These are phyloP conservation scores for Cornus kousa DNA, from an alignment of 148 eudicot species.

Conservation along the genomic window DNA sequence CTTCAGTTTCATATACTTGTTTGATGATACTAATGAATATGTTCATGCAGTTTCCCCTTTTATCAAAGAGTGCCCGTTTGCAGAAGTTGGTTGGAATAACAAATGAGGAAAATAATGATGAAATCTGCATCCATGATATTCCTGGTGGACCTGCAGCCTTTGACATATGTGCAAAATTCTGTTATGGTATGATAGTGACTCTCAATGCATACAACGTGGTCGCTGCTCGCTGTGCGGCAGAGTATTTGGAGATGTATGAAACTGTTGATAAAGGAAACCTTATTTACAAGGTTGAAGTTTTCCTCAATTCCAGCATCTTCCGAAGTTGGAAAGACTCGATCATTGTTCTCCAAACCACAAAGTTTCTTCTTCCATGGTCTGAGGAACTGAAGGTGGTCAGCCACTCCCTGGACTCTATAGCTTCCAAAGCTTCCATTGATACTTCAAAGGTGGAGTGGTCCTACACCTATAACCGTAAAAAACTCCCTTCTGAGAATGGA, in stretches of 20 bases:
- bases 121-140: slow-evolving; percentile 60
- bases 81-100: slow-evolving; percentile 66
- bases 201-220: slow-evolving; percentile 84
- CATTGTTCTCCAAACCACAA: slow-evolving; percentile 77
- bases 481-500: slow-evolving; percentile 65
- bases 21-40: not conserved
- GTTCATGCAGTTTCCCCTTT: slow-evolving; percentile 65
- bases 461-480: slow-evolving; percentile 74
- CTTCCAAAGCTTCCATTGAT: slow-evolving; percentile 72
- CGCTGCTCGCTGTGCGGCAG: slow-evolving; percentile 88
- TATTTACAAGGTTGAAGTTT: slow-evolving; percentile 78
- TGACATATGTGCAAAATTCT: slow-evolving; percentile 83
- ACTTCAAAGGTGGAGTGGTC: slow-evolving; percentile 91
- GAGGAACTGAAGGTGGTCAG: slow-evolving; percentile 80
- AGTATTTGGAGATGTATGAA: slow-evolving; percentile 82
- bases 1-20: not conserved
- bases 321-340: slow-evolving; percentile 95
- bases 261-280: slow-evolving; percentile 78
- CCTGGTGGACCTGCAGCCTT: slow-evolving; percentile 90
- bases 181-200: slow-evolving; percentile 89
- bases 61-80: slow-evolving; percentile 80
- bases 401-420: slow-evolving; percentile 70
- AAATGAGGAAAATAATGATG: slow-evolving; percentile 51
- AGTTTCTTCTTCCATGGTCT: slow-evolving; percentile 63
- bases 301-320: slow-evolving; percentile 78